Conservation (phyloP, 805 yeast species). For the Saturnispora ahearnii region DNA sequence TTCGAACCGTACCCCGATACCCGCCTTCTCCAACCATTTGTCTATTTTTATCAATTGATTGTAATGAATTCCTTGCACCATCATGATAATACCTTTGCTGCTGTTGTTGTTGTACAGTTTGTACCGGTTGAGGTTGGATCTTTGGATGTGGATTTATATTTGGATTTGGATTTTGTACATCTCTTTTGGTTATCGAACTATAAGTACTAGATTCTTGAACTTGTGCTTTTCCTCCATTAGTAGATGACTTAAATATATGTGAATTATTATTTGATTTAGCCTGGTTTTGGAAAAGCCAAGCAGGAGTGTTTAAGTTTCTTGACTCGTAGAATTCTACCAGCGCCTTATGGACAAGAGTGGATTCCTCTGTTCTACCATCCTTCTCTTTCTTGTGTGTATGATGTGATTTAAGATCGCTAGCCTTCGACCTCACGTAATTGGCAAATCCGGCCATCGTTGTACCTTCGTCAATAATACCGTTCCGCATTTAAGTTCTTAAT, state of each 20-base stretch:
- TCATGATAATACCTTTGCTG: neutral
- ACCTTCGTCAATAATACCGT: neutral
- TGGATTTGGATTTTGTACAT: neutral
- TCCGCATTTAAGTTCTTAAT: neutral
- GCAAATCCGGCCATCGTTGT: conserved; percentile 1
- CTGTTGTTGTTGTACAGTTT: neutral
- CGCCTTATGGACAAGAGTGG: conserved; percentile 28
- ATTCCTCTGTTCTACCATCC: conserved; percentile 28
- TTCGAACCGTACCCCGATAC: neutral
- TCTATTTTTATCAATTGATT: neutral
- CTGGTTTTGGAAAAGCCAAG: conserved; percentile 19
- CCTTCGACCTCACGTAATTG: conserved; percentile 2
- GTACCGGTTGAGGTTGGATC: neutral
- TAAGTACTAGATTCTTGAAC: neutral
- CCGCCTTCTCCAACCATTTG: neutral
- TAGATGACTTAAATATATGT: neutral
- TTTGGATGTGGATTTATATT: neutral
- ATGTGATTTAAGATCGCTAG: conserved; percentile 3
- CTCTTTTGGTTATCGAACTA: neutral
- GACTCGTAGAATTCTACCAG: conserved; percentile 22
- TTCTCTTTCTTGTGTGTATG: conserved; percentile 24
- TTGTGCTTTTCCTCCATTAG: neutral
- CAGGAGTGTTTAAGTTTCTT: conserved; percentile 19
- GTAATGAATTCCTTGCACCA: neutral
- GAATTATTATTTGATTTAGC: neutral